Evolutionary conservation across 306 rosid genomes (phyloP).

Genomic region (Lotus japonicus): DNA sequence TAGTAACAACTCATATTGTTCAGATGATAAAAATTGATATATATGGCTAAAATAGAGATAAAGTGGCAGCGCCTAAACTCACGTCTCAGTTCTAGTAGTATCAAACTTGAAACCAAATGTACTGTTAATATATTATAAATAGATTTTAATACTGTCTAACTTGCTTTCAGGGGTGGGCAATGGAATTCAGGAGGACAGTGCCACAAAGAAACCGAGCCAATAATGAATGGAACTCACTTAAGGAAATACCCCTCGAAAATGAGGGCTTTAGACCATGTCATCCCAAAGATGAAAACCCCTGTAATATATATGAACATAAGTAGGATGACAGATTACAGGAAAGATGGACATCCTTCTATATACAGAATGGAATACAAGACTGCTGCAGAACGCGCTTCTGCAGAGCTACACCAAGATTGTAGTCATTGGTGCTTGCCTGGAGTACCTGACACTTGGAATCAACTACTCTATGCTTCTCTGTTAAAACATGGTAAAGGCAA

Average conservation of each 20-base stretch:
- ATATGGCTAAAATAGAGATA: too few relatives aligned
- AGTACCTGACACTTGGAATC: slow-evolving; percentile 57
- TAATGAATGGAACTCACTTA: slow-evolving; percentile 43
- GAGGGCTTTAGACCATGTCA: slow-evolving; percentile 68
- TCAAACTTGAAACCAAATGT: too few relatives aligned
- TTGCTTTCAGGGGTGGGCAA: slow-evolving; percentile 75
- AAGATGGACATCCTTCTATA: slow-evolving; percentile 88
- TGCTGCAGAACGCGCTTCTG: slow-evolving; percentile 23
- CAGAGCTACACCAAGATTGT: slow-evolving; percentile 48
- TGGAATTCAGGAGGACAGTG: slow-evolving; percentile 99
- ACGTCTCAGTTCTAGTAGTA: too few relatives aligned
- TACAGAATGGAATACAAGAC: slow-evolving; percentile 48
- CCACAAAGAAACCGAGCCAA: slow-evolving; percentile 72
- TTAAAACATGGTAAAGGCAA: slow-evolving; percentile 30
- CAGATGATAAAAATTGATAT: too few relatives aligned
- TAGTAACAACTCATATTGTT: too few relatives aligned
- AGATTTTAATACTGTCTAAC: slow-evolving; percentile 6
- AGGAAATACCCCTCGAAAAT: slow-evolving; percentile 68
- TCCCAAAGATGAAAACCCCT: slow-evolving; percentile 64
- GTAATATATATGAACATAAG: slow-evolving; percentile 73
- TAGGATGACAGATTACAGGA: slow-evolving; percentile 79
- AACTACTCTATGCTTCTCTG: slow-evolving; percentile 34
- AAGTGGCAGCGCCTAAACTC: too few relatives aligned
- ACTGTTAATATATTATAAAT: too few relatives aligned
- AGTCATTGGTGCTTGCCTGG: slow-evolving; percentile 76